Percentiles rank a stretch among this genome's conserved stretches.
phyloP scores from a whole-genome alignment of 2,329 filamentous ascomycete species.

The Ophioceras dolichostomum region DNA sequence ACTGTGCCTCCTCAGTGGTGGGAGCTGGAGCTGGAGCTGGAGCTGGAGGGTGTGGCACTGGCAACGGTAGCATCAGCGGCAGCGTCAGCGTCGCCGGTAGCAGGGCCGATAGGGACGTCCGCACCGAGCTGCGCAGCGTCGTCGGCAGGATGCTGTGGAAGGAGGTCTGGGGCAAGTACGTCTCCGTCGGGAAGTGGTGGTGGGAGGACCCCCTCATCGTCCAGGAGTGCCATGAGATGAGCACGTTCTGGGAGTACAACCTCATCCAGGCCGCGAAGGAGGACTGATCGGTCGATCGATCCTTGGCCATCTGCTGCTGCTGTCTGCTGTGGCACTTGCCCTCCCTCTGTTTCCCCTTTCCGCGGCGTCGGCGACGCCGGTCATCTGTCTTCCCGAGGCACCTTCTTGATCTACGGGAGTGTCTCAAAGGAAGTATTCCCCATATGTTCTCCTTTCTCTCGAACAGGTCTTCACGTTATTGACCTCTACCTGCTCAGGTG shows the following conservation, averaged over 20 bases:
- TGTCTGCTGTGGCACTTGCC: too few species aligned
- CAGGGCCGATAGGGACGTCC: slow-evolving; percentile 18
- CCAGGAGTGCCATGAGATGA: slow-evolving; percentile 39
- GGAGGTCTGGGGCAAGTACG: slow-evolving; percentile 44
- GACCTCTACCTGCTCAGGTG: too few species aligned
- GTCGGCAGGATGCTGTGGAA: slow-evolving; percentile 47
- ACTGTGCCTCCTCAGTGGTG: too few species aligned
- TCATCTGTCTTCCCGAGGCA: too few species aligned
- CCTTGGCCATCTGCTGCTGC: not conserved
- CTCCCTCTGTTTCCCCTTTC: too few species aligned
- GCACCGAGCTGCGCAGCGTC: slow-evolving; percentile 35
- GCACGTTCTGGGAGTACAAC: slow-evolving; percentile 47
- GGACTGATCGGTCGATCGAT: slow-evolving; percentile 3
- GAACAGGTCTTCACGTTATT: too few species aligned
- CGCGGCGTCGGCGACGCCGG: too few species aligned
- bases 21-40: not conserved
- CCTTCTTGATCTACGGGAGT: too few species aligned
- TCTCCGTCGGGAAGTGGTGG: slow-evolving; percentile 43
- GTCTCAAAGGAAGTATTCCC: too few species aligned
- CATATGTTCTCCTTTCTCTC: too few species aligned
- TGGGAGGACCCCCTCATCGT: slow-evolving; percentile 45
- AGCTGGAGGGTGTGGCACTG: not conserved
- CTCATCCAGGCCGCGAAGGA: slow-evolving; percentile 43
- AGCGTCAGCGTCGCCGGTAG: not conserved
- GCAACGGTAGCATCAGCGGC: not conserved